Base-by-base conservation (phyloP, 2,329 filamentous ascomycete genomes). In the Pyrenophora seminiperda region DNA sequence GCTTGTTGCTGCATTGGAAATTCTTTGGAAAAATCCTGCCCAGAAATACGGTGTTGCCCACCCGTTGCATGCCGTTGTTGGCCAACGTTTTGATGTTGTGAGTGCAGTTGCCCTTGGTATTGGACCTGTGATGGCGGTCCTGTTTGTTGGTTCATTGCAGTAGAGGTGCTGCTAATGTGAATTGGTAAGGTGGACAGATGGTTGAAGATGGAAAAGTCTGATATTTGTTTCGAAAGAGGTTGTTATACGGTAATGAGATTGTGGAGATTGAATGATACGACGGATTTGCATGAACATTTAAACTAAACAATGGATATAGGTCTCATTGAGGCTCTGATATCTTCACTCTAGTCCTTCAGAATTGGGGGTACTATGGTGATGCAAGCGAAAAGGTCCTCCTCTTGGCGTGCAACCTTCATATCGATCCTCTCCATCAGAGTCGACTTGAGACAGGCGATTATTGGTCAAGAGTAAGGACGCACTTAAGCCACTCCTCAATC, bases 61-160 rank as follows among this genome's bases (percentile, higher is more conserved):
- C 41, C 56, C 6, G 53, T 41, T 10, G 9, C 39, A 31, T 59
- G 64, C 15, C 58, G 55, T 39, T 59, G 54, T 63, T 44, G 65
- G n/a, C 53, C 48, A 34, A 47, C 31, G 36, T 60, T 61, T 44
- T 62, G 54, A 34, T 57, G 53, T 19, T 54, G 53, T 11, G 47
- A 51, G 24, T 51, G 50, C 30, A 50, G 51, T 4, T 46, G 53
- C 17, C 29, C 32, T n/a, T 44, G 52, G 41, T 44, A 51, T 3
- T 39, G 40, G 11, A 31, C 34, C 36, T 63, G 60, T 10, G 56
- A 51, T 22, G 50, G 50, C 32, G 33, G 13, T n/a, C 48, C 47
- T 27, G 62, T 56, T 37, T 43, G 47, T 29, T 36, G 47, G 36
- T 42, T 59, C 56, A 60, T 62, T 10, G 7, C 49, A 13, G 18